A percentile compares a stretch with the other conserved stretches of the same genome.
These are phyloP conservation scores for Dactylellina drechsleri DNA, from an alignment of 2,329 filamentous ascomycete species.

Conservation along the genomic window DNA sequence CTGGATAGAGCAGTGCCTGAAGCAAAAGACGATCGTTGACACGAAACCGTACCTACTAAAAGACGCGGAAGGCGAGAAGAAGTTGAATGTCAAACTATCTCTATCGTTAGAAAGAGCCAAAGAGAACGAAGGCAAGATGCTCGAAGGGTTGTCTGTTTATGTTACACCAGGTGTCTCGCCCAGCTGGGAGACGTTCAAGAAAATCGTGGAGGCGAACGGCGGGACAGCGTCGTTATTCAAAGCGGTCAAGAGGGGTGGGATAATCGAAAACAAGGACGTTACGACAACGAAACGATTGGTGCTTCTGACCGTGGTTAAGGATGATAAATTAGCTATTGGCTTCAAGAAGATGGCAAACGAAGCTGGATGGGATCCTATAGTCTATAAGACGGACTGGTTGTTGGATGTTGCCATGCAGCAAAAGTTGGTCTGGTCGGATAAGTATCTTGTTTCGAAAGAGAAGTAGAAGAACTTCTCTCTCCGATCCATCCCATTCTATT, in stretches of 20 bases:
- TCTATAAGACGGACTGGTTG: constrained; percentile 89
- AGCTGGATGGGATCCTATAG: constrained; percentile 79
- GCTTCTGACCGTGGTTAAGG: constrained; percentile 76
- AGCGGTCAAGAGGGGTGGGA: constrained; percentile 65
- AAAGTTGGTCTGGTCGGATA: constrained; percentile 74
- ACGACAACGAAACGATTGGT: constrained; percentile 55
- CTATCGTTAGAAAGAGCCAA: constrained; percentile 76
- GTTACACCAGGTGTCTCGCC: constrained; percentile 83
- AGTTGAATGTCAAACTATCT: constrained; percentile 74
- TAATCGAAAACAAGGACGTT: constrained; percentile 47
- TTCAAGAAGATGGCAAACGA: constrained; percentile 82
- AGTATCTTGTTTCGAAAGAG: constrained; percentile 65
- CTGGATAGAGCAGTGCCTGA: constrained; percentile 81
- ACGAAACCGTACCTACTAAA: constrained; percentile 74
- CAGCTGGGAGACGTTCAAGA: constrained; percentile 82
- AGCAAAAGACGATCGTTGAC: constrained; percentile 72
- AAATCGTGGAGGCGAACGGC: constrained; percentile 88
- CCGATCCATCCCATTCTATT: neutral
- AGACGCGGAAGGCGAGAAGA: constrained; percentile 78
- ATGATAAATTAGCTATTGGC: constrained; percentile 79
- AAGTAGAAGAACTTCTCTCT: constrained; percentile 59
- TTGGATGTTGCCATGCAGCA: constrained; percentile 90
- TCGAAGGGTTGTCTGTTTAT: constrained; percentile 81
- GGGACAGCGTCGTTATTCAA: constrained; percentile 69
- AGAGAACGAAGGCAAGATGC: constrained; percentile 78